Percentiles rank a stretch among this genome's conserved stretches.
Conservation (phyloP, 116 monocot genomes). For the Dioscorea cayenensis region DNA sequence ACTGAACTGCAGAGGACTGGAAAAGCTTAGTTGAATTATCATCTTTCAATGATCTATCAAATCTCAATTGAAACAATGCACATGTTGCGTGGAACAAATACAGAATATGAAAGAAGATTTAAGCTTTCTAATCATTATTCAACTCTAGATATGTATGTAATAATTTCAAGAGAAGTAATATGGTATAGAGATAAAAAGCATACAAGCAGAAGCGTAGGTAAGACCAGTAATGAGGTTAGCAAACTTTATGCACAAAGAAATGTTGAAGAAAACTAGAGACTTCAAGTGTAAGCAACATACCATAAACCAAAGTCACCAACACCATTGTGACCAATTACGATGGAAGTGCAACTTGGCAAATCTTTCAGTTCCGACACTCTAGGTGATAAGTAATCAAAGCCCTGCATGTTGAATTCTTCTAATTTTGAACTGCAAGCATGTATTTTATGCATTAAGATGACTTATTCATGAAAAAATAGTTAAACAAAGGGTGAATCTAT, state of each 20-base stretch:
- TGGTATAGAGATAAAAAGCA: too few species aligned
- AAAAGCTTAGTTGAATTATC: too few species aligned
- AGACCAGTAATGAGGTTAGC: too few species aligned
- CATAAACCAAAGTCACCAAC: conserved; percentile 66
- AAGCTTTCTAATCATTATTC: too few species aligned
- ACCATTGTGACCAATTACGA: conserved; percentile 76
- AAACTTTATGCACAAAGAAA: background rate
- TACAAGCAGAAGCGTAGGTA: too few species aligned
- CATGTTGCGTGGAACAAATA: too few species aligned
- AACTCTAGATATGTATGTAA: too few species aligned
- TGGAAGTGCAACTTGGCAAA: conserved; percentile 32
- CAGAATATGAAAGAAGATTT: too few species aligned
- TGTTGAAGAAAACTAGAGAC: background rate
- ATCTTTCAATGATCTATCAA: too few species aligned
- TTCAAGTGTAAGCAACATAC: conserved; percentile 23
- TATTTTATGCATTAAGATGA: background rate
- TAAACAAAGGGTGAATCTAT: background rate
- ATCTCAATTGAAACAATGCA: too few species aligned
- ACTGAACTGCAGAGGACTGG: too few species aligned
- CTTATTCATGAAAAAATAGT: background rate
- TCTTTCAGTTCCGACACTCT: conserved; percentile 49
- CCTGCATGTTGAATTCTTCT: conserved; percentile 62
- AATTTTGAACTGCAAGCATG: conserved; percentile 36
- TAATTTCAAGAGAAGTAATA: too few species aligned
- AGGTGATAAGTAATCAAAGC: conserved; percentile 31